Base-by-base conservation (phyloP, 768 basidiomycete genomes). In the Russula earlei region DNA sequence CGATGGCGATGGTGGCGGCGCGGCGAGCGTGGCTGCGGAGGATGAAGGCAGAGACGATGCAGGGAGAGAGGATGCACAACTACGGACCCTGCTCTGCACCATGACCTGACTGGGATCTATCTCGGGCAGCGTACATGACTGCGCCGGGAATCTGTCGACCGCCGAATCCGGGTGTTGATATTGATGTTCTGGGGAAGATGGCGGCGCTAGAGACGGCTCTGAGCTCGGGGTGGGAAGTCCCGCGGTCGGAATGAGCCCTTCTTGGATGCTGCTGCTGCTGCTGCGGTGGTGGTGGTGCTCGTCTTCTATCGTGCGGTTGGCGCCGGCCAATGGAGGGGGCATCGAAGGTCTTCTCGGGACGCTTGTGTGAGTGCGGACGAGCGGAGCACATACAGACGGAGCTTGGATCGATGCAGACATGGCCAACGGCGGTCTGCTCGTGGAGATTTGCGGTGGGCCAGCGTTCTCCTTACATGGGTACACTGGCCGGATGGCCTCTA, bases 391-490 rank as follows among this genome's bases (percentile, higher is more conserved):
- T n/a, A n/a, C n/a, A n/a, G n/a, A n/a, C n/a, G n/a, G n/a, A n/a
- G n/a, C n/a, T n/a, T n/a, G n/a, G n/a, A n/a, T n/a, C n/a, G n/a
- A n/a, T n/a, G n/a, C n/a, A n/a, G n/a, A n/a, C n/a, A n/a, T n/a
- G n/a, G n/a, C n/a, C n/a, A n/a, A n/a, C n/a, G n/a, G n/a, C n/a
- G n/a, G n/a, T n/a, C n/a, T n/a, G 47, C 61, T 63, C 33, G 60
- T 49, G 42, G 63, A 58, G 10, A 56, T 63, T 17, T 55, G 56
- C 24, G 62, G 66, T 27, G 68, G 67, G 8, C 65, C 65, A 4
- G 74, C 71, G 59, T 79, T 85, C 37, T 77, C 71, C 67, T 82
- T 85, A 73, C 87, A 91, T 4, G 87, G 87, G 64, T 87, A 90
- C 37, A 89, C 77, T 5, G 76, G 71, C 46, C 78, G 76, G 63